Conservation (phyloP, 2,329 filamentous ascomycete genomes). For the Paecilomyces variotii region DNA sequence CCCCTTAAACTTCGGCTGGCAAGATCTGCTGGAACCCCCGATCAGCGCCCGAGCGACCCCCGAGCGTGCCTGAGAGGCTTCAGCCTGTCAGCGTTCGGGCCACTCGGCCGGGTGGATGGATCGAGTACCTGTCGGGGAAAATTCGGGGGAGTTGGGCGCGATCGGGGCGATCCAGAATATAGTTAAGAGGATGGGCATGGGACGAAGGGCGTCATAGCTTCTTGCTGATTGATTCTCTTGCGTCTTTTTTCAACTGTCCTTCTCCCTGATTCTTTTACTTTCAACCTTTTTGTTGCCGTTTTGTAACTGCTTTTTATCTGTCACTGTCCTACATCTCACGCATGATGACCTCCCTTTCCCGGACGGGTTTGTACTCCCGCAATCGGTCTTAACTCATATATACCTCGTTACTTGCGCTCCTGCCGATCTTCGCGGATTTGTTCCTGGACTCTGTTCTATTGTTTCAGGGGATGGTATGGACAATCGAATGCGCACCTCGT, state of each 20-base stretch:
- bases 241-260: not conserved
- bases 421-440: not conserved
- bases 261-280: not conserved
- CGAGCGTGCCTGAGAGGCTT: not conserved
- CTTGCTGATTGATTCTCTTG: not conserved
- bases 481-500: not conserved
- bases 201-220: not conserved
- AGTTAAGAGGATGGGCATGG: not conserved
- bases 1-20: not conserved
- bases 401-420: no score
- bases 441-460: not conserved
- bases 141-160: not conserved
- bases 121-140: not conserved
- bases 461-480: not conserved
- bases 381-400: no score
- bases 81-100: not conserved
- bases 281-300: not conserved
- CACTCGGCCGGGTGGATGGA: not conserved
- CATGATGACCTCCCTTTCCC: no score
- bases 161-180: not conserved
- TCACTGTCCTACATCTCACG: no score
- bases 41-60: not conserved
- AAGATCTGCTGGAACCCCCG: not conserved
- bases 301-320: no score
- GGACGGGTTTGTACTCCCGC: no score